phyloP scores from a whole-genome alignment of 768 basidiomycete species.

The Tubosaeta sp. region DNA sequence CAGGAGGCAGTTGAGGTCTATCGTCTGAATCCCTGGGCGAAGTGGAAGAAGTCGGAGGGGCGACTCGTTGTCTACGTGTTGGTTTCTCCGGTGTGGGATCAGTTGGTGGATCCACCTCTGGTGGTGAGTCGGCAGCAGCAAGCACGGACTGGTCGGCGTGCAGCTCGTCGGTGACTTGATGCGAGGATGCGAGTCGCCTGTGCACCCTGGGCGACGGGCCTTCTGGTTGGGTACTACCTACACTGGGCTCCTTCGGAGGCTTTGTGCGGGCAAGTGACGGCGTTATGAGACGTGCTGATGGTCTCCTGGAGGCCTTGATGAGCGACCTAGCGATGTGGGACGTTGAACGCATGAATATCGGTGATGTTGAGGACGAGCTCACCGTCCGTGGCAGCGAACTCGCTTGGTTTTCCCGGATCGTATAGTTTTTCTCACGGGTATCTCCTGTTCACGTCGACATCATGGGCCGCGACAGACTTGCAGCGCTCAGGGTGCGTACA shows the following conservation, averaged over 20 bases:
- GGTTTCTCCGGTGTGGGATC: constrained; percentile 24
- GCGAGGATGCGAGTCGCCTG: constrained; percentile 24
- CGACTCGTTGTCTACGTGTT: constrained; percentile 14
- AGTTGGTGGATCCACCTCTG: constrained; percentile 20
- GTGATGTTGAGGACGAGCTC: constrained; percentile 35
- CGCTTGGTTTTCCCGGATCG: constrained; percentile 10
- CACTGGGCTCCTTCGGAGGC: constrained; percentile 17
- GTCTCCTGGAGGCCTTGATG: constrained; percentile 33
- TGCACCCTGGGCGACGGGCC: constrained; percentile 16
- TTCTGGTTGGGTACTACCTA: constrained; percentile 6
- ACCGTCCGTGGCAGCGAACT: background rate
- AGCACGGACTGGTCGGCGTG: constrained; percentile 7
- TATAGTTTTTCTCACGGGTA: background rate
- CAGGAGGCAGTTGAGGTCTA: constrained; percentile 47
- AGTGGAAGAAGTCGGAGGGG: background rate
- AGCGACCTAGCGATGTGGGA: constrained; percentile 75
- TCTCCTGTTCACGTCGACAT: background rate
- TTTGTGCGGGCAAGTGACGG: constrained; percentile 21
- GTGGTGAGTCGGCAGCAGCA: constrained; percentile 21
- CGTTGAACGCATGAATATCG: constrained; percentile 49
- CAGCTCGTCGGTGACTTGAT: constrained; percentile 14
- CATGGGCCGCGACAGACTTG: constrained; percentile 74
- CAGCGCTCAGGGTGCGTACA: constrained; percentile 69
- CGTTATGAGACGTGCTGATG: background rate
- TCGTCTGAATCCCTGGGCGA: constrained; percentile 25